Conservation (phyloP, 139 green algal species). For the Chlamydomonas sp. region DNA sequence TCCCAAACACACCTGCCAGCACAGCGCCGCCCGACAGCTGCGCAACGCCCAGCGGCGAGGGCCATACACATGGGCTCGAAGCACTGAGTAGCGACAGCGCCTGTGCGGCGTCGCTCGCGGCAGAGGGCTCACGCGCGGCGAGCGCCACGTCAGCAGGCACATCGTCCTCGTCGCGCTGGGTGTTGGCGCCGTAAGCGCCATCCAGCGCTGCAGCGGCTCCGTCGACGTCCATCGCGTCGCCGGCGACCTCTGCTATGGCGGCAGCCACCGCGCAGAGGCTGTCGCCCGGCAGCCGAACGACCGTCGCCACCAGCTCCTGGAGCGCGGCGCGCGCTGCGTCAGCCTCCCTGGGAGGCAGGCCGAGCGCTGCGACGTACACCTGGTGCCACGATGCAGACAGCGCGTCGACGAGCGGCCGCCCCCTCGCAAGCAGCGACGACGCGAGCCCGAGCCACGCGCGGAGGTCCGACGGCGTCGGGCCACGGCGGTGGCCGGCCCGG, state of each 20-base stretch:
- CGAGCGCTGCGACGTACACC: constrained; percentile 21
- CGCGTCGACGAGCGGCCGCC: constrained; percentile 33
- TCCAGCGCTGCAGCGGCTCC: no score
- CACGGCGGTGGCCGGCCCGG: constrained; percentile 20
- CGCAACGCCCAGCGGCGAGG: no score
- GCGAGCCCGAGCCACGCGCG: constrained; percentile 43
- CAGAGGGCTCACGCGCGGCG: no score
- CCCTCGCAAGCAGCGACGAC: constrained; percentile 45
- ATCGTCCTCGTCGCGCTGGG: background rate
- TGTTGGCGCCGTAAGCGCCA: no score
- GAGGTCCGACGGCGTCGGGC: constrained; percentile 46
- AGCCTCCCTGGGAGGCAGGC: background rate
- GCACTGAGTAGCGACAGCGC: no score
- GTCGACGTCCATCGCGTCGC: no score
- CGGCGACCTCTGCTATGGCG: no score
- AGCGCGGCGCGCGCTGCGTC: background rate
- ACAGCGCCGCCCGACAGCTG: no score
- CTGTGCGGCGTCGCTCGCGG: no score
- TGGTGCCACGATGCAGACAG: constrained; percentile 51
- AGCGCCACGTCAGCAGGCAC: background rate
- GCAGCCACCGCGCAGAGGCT: no score
- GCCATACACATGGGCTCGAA: no score
- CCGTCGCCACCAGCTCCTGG: constrained; percentile 2
- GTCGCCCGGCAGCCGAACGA: background rate
- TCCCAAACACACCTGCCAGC: no score